Evolutionary conservation across 2,329 filamentous ascomycete genomes (phyloP), one percentile per base, ranked within the genome.

Genomic region (Verticillium longisporum): DNA sequence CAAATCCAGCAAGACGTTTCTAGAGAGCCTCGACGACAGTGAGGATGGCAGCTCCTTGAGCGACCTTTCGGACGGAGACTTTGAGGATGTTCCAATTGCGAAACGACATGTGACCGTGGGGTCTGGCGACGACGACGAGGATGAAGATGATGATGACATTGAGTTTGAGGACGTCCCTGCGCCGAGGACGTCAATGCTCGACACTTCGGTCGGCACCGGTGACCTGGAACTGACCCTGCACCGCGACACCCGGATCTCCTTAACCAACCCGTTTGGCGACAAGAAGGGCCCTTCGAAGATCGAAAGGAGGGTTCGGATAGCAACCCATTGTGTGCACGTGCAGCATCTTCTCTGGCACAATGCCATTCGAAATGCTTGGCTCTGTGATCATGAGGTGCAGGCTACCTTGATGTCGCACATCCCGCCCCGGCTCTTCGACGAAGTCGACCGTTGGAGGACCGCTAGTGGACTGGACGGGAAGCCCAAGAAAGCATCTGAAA

Each of bases 321-420:
- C 87, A 3, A 92, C 92, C 0, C 95, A 99, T 73, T 90, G 91
- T 67, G 82, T 97, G 66, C 95, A 99, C 73, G 92, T 98, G 1
- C 88, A 96, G 71, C 85, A 87, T 59, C 78, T 99, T 15, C 82
- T 99, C 62, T 97, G 89, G 82, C 93, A 98, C 72, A 98, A 98
- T 70, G 85, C 91, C 0, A 75, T 95, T 14, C 86, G 91, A 53
- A 97, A 98, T 71, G 80, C 85, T 0, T 98, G 94, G 88, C 76
- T 92, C 21, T 91, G 91, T 66, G 90, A 98, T 68, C 73, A 82
- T 3, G 84, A 90, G 64, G 80, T 96, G 0, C 91, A 95, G 64
- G 85, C 87, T 11, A 89, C 87, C 15, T 80, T 97, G 70, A 80
- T 95, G 4, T 85, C 87, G n/a, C 88, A 91, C 61, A 68, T 97